Evolutionary conservation across 495 filamentous ascomycete species (phyloP).

Genomic region (Neurospora africana): DNA sequence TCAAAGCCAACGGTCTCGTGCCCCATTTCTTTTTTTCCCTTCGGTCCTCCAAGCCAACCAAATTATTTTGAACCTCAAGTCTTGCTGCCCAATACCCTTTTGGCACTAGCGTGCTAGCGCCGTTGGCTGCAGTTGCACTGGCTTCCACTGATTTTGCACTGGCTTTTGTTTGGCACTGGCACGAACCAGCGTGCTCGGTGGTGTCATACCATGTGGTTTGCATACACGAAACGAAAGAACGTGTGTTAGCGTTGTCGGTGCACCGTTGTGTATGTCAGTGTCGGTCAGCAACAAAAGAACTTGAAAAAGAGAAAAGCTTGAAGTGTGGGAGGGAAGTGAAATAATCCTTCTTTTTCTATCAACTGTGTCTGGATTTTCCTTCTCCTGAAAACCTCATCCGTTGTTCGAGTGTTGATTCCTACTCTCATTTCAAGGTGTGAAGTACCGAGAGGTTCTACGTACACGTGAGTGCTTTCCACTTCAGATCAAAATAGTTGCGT

Average conservation of each 20-base stretch:
- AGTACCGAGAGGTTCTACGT: too few relatives aligned
- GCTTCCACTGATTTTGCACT: not conserved
- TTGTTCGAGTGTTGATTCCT: not conserved
- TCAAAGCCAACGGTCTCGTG: not conserved
- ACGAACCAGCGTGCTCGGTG: not conserved
- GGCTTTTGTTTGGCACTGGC: not conserved
- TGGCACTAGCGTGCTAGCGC: not conserved
- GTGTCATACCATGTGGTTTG: not conserved
- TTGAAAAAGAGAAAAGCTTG: not conserved
- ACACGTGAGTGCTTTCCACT: too few relatives aligned
- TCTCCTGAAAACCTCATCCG: not conserved
- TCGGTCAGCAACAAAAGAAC: not conserved
- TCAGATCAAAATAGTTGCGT: not conserved
- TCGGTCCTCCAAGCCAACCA: not conserved
- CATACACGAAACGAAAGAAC: not conserved
- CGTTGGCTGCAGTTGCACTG: not conserved
- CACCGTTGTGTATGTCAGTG: not conserved
- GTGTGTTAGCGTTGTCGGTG: not conserved
- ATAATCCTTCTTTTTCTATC: not conserved
- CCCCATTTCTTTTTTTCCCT: not conserved
- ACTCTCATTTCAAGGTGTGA: not conserved
- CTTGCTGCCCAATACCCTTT: not conserved
- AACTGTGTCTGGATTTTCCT: not conserved
- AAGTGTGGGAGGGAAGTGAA: not conserved
- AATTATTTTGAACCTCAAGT: not conserved